These are phyloP conservation scores for Cladophialophora yegresii DNA, from an alignment of 2,329 filamentous ascomycete species.

Conservation along the genomic window DNA sequence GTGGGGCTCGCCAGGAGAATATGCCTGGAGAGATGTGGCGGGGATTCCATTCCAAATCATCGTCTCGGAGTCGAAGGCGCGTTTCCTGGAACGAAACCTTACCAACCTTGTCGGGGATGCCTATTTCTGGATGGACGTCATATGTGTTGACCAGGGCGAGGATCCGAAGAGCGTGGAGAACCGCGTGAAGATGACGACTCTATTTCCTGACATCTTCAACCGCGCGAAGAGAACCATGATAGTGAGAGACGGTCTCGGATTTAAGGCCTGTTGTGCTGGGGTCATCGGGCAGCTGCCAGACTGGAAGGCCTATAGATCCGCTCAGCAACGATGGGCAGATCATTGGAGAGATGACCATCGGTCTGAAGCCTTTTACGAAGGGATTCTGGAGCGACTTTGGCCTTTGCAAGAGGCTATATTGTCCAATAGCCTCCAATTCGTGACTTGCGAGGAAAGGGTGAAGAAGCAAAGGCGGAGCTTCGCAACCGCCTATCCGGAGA, in stretches of 20 bases:
- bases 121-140: constrained; percentile 17
- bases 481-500: neutral
- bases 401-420: neutral
- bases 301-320: neutral
- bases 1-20: neutral
- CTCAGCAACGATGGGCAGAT: neutral
- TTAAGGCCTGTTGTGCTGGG: neutral
- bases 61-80: neutral
- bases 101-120: neutral
- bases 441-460: neutral
- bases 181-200: neutral
- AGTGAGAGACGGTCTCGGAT: neutral
- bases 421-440: neutral
- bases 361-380: neutral
- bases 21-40: neutral
- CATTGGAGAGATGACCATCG: neutral
- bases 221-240: neutral
- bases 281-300: neutral
- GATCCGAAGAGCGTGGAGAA: neutral
- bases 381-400: neutral
- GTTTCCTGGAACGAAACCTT: neutral
- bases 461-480: neutral
- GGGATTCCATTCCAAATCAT: neutral
- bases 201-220: neutral
- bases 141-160: constrained; percentile 9